These are phyloP conservation scores for Russula virescens DNA, from an alignment of 768 basidiomycete genomes.

Conservation along the genomic window DNA sequence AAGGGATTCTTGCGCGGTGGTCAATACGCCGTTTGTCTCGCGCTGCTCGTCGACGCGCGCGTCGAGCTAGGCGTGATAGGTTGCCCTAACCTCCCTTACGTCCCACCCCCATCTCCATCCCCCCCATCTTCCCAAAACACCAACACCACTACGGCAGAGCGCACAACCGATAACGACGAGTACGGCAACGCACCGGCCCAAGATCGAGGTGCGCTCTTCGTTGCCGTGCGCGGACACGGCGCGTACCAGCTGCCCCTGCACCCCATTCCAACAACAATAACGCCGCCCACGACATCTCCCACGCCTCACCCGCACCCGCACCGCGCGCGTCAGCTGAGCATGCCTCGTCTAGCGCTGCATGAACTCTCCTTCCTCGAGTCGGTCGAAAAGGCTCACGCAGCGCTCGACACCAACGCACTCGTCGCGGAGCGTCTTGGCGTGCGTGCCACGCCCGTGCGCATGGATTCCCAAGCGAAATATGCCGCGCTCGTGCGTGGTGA, in stretches of 20 bases:
- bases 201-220: conserved; percentile 69
- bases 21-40: conserved; percentile 58
- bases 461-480: conserved; percentile 98
- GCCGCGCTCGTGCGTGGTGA: conserved; percentile 80
- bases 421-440: conserved; percentile 66
- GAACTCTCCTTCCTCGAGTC: conserved; percentile 78
- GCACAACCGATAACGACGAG: neutral
- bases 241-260: conserved; percentile 62
- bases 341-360: conserved; percentile 44
- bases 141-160: conserved; percentile 22
- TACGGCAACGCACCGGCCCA: too few relatives aligned
- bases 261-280: conserved; percentile 37
- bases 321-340: conserved; percentile 42
- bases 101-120: conserved; percentile 33
- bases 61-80: conserved; percentile 55
- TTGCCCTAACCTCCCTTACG: conserved; percentile 77
- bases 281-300: too few relatives aligned
- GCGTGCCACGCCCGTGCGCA: conserved; percentile 59
- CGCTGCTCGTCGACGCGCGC: conserved; percentile 45
- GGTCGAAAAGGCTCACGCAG: conserved; percentile 86
- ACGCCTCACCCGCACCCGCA: too few relatives aligned
- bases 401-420: conserved; percentile 76
- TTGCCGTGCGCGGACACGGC: conserved; percentile 83
- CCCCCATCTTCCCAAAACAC: conserved; percentile 48
- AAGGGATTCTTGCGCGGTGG: conserved; percentile 57